These are phyloP conservation scores for Bipolaris sorokiniana DNA, from an alignment of 2,329 filamentous ascomycete genomes.

Conservation along the genomic window DNA sequence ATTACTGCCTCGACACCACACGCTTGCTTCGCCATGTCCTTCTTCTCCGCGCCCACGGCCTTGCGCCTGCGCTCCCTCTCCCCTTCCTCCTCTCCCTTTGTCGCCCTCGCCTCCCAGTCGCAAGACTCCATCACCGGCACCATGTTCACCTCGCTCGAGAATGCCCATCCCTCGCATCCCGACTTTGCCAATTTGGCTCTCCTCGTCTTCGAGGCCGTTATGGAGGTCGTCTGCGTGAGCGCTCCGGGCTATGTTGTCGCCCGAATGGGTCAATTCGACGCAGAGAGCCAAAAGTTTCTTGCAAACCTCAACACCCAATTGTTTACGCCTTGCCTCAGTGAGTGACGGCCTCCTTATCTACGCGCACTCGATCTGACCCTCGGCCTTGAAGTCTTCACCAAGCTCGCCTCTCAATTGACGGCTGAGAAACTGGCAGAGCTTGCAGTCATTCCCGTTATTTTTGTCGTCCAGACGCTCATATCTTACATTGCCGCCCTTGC, in stretches of 20 bases:
- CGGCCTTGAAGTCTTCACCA: conserved; percentile 78
- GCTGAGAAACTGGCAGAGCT: conserved; percentile 89
- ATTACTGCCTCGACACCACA: conserved; percentile 1
- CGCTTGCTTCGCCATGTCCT: conserved; percentile 33
- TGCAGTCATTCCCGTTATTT: conserved; percentile 94
- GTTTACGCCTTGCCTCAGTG: conserved; percentile 96
- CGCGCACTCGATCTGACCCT: conserved; percentile 12
- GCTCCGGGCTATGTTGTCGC: conserved; percentile 93
- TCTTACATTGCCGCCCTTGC: conserved; percentile 78
- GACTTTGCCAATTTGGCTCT: conserved; percentile 73
- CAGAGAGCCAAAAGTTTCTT: conserved; percentile 93
- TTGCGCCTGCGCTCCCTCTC: conserved; percentile 46
- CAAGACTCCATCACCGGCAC: conserved; percentile 39
- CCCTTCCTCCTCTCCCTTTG: conserved; percentile 30
- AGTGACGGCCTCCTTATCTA: conserved; percentile 8
- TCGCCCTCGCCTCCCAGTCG: conserved; percentile 44
- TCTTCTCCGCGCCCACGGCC: conserved; percentile 42
- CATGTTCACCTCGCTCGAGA: conserved; percentile 40
- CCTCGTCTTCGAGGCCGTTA: conserved; percentile 90
- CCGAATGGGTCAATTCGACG: conserved; percentile 88
- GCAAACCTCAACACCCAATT: conserved; percentile 95
- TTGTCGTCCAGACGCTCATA: conserved; percentile 82
- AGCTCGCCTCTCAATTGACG: conserved; percentile 91
- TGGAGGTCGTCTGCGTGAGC: conserved; percentile 94
- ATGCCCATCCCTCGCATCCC: conserved; percentile 60